These are phyloP conservation scores for Coemansia sp. DNA, from an alignment of 192 early-diverging fungal species.

Conservation along the genomic window DNA sequence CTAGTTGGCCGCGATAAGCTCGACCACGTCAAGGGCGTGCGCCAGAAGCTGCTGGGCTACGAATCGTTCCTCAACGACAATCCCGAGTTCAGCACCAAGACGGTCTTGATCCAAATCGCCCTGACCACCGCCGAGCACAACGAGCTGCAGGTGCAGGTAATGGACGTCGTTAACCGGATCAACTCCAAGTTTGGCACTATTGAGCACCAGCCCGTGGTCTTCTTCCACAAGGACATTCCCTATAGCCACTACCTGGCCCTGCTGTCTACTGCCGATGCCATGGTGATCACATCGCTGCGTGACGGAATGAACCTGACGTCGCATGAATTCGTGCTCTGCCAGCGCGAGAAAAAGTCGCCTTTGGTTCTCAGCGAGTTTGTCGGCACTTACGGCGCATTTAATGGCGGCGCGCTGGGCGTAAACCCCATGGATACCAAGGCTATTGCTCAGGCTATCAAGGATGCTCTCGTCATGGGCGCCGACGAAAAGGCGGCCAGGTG, in stretches of 20 bases:
- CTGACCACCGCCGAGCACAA: constrained; percentile 90
- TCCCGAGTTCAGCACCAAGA: constrained; percentile 91
- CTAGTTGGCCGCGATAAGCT: constrained; percentile 96
- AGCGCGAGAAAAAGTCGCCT: constrained; percentile 77
- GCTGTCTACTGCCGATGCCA: constrained; percentile 82
- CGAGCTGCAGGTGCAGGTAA: constrained; percentile 81
- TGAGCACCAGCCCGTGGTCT: constrained; percentile 88
- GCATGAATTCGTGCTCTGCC: constrained; percentile 93
- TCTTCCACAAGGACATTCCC: constrained; percentile 89
- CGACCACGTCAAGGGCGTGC: constrained; percentile 94
- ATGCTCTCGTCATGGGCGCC: constrained; percentile 77
- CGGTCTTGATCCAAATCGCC: constrained; percentile 93
- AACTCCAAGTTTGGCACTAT: constrained; percentile 91
- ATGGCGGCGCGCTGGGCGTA: constrained; percentile 80
- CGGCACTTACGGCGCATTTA: constrained; percentile 89
- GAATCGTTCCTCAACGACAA: constrained; percentile 83
- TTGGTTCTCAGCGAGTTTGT: constrained; percentile 97
- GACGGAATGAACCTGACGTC: constrained; percentile 98
- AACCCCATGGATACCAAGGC: constrained; percentile 97
- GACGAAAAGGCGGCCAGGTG: constrained; percentile 77
- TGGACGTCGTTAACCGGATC: constrained; percentile 88
- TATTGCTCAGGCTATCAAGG: constrained; percentile 86
- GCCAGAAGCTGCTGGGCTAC: constrained; percentile 92
- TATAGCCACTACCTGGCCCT: constrained; percentile 89
- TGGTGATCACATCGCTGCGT: constrained; percentile 86